Evolutionary conservation across 192 early-diverging fungal genomes (phyloP).

Genomic region (Backusella psychrophila): DNA sequence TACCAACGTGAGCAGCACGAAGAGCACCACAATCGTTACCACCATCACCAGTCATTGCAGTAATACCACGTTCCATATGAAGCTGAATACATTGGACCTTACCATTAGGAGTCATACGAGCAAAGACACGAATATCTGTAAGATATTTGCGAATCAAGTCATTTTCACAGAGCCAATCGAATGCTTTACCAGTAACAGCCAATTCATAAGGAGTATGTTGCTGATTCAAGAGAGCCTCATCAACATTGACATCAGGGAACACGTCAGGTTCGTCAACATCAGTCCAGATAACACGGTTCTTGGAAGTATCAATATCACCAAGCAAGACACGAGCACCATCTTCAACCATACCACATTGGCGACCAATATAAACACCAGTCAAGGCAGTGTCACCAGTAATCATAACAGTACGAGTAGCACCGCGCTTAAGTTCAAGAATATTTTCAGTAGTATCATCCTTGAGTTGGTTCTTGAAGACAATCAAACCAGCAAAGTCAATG

Average conservation of each 20-base stretch:
- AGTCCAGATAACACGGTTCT: conserved; percentile 49
- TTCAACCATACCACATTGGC: conserved; percentile 49
- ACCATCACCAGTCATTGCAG: conserved; percentile 86
- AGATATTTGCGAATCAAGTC: conserved; percentile 50
- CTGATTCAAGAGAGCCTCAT: conserved; percentile 26
- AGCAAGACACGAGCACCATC: conserved; percentile 38
- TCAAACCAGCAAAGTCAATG: conserved; percentile 55
- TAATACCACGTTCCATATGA: conserved; percentile 73
- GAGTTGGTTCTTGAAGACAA: conserved; percentile 78
- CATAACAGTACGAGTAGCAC: conserved; percentile 76
- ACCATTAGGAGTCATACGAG: conserved; percentile 75
- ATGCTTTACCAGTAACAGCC: conserved; percentile 71
- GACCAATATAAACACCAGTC: conserved; percentile 76
- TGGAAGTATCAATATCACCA: conserved; percentile 48
- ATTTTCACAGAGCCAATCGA: conserved; percentile 46
- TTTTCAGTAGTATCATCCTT: conserved; percentile 71
- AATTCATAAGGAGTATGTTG: conserved; percentile 54
- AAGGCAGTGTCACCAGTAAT: conserved; percentile 80
- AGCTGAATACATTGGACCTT: conserved; percentile 74
- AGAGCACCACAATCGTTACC: conserved; percentile 86
- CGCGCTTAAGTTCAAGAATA: conserved; percentile 65
- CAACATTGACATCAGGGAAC: conserved; percentile 36
- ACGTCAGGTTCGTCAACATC: conserved; percentile 56
- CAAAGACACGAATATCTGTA: conserved; percentile 72
- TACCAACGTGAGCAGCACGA: conserved; percentile 75